Evolutionary conservation across 129 eudicot genomes (phyloP).

Genomic region (Lactuca sativa): DNA sequence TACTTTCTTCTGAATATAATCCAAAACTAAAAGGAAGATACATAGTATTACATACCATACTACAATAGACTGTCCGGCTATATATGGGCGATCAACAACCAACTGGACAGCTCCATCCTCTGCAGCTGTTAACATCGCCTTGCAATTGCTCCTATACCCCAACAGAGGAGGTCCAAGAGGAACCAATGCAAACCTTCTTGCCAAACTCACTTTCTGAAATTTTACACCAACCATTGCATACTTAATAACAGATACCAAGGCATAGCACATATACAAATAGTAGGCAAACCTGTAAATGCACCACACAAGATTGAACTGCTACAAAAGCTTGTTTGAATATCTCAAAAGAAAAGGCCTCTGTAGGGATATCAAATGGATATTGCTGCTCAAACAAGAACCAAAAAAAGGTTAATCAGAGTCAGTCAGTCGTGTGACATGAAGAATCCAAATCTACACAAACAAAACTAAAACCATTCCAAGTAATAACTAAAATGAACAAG

Average conservation of each 20-base stretch:
- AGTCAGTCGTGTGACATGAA: conserved; percentile 16
- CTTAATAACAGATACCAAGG: conserved; percentile 5
- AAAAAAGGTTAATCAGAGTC: neutral
- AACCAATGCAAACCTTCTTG: conserved; percentile 98
- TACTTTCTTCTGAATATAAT: neutral
- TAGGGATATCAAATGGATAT: conserved; percentile 97
- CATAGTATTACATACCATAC: conserved; percentile 92
- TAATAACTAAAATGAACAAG: conserved; percentile 15
- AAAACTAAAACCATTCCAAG: conserved; percentile 9
- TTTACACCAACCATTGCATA: conserved; percentile 12
- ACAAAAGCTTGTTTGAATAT: conserved; percentile 99
- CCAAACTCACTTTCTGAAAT: conserved; percentile 89
- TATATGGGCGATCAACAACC: conserved; percentile 90
- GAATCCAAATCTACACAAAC: conserved; percentile 7
- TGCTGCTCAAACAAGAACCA: conserved; percentile 56
- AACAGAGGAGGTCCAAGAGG: conserved; percentile 97
- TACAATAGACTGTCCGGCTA: conserved; percentile 80
- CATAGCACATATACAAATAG: neutral
- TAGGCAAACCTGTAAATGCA: conserved; percentile 87
- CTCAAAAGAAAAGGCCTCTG: conserved; percentile 98
- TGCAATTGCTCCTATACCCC: conserved; percentile 88
- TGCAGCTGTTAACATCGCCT: conserved; percentile 91
- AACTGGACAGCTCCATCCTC: conserved; percentile 77
- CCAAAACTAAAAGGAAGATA: conserved; percentile 22
- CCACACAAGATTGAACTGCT: conserved; percentile 97